These are phyloP conservation scores for Phaeophleospora eucalypticola DNA, from an alignment of 2,329 filamentous ascomycete species.

Conservation along the genomic window DNA sequence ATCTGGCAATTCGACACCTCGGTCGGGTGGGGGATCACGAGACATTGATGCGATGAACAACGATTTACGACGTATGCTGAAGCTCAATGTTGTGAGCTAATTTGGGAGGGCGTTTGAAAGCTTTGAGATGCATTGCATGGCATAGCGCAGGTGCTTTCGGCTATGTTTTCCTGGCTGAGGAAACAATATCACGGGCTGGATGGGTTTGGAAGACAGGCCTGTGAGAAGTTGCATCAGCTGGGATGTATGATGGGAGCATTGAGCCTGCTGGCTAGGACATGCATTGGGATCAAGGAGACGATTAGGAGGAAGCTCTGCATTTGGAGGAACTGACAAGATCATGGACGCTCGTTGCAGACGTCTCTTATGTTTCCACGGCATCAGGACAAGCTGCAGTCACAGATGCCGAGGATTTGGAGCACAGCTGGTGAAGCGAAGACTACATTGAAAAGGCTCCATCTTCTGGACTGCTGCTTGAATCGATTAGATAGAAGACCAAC, in stretches of 20 bases:
- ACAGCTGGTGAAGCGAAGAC: background rate
- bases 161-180: background rate
- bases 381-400: too few species aligned
- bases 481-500: slow-evolving; percentile 28
- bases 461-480: background rate
- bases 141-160: background rate
- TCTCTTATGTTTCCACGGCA: slow-evolving; percentile 2
- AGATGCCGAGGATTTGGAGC: background rate
- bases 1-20: background rate
- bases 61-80: slow-evolving; percentile 39
- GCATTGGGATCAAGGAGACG: background rate
- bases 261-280: background rate
- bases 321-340: background rate
- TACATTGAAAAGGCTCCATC: background rate
- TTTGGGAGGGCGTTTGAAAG: slow-evolving; percentile 1
- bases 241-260: background rate
- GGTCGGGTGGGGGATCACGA: slow-evolving; percentile 3
- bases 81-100: slow-evolving; percentile 27
- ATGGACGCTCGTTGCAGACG: slow-evolving; percentile 2
- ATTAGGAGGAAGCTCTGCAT: background rate
- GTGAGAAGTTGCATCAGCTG: background rate
- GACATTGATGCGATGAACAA: slow-evolving; percentile 38
- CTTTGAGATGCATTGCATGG: background rate
- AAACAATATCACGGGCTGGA: background rate
- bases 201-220: background rate